Conservation (phyloP, 371 early-diverging fungal species). For the Rhizomucor miehei region DNA sequence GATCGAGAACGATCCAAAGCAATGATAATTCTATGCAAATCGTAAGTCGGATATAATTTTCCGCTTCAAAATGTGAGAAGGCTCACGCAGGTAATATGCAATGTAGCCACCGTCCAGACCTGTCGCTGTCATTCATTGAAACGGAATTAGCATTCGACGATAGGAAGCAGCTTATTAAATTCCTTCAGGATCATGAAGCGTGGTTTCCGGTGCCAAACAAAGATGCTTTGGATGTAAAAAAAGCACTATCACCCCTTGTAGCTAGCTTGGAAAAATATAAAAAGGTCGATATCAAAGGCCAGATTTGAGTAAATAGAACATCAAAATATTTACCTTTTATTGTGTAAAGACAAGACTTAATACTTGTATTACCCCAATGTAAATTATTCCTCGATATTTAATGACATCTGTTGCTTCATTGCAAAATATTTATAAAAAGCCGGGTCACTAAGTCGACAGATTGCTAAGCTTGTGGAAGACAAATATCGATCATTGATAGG, state of each 20-base stretch:
- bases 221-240: conserved; percentile 51
- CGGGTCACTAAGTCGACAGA: no score
- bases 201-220: conserved; percentile 9
- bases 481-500: no score
- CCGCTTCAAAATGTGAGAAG: no score
- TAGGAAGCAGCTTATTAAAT: conserved; percentile 37
- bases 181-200: conserved; percentile 40
- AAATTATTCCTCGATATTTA: no score
- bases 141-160: conserved; percentile 52
- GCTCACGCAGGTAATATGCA: no score
- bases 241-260: conserved; percentile 42
- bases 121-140: conserved; percentile 40
- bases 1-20: conserved; percentile 82
- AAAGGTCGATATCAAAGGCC: conserved; percentile 74
- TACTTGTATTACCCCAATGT: no score
- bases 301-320: conserved; percentile 30
- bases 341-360: no score
- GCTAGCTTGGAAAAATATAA: conserved; percentile 61
- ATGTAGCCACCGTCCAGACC: conserved; percentile 31
- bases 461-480: no score
- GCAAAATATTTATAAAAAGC: no score
- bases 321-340: no score
- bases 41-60: conserved; percentile 57
- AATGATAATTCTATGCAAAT: conserved; percentile 63
- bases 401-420: no score